Evolutionary conservation across 2,329 filamentous ascomycete species (phyloP).

Genomic region (Fusarium sambucinum): DNA sequence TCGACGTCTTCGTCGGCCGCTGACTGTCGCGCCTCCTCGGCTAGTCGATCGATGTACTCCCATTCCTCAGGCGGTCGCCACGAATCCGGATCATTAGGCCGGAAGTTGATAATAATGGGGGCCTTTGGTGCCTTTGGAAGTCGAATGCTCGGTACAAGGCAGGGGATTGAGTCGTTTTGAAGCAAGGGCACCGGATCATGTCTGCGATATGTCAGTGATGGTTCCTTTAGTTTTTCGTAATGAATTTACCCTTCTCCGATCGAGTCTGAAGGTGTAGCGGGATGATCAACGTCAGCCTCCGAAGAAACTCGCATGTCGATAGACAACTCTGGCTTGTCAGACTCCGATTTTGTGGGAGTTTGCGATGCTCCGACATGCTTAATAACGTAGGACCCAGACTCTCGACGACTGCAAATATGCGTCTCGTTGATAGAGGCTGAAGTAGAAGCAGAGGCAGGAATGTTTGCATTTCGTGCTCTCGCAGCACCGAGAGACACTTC

Average conservation of each 20-base stretch:
- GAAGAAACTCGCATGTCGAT: slow-evolving; percentile 40
- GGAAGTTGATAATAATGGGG: slow-evolving; percentile 44
- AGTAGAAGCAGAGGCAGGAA: neutral
- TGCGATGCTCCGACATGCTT: slow-evolving; percentile 31
- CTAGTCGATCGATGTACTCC: slow-evolving; percentile 48
- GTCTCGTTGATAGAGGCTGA: slow-evolving; percentile 12
- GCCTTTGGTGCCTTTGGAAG: slow-evolving; percentile 18
- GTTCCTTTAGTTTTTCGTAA: neutral
- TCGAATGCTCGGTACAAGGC: slow-evolving; percentile 14
- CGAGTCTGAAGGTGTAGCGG: slow-evolving; percentile 31
- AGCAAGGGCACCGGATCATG: slow-evolving; percentile 26
- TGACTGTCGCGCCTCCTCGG: neutral
- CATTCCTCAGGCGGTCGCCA: slow-evolving; percentile 62
- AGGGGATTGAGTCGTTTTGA: slow-evolving; percentile 33
- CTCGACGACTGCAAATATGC: slow-evolving; percentile 18
- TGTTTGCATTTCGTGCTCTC: neutral
- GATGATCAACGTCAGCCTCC: slow-evolving; percentile 29
- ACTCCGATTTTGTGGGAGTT: slow-evolving; percentile 7
- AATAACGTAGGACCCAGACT: slow-evolving; percentile 28
- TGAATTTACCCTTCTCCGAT: slow-evolving; percentile 20
- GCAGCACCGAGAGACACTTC: slow-evolving; percentile 29
- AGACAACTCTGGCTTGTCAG: slow-evolving; percentile 23
- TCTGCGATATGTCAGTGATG: slow-evolving; percentile 22
- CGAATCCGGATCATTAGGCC: slow-evolving; percentile 55
- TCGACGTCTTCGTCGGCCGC: neutral